Base-by-base conservation (phyloP, 208 protist species). In the Trypanosoma mega region DNA sequence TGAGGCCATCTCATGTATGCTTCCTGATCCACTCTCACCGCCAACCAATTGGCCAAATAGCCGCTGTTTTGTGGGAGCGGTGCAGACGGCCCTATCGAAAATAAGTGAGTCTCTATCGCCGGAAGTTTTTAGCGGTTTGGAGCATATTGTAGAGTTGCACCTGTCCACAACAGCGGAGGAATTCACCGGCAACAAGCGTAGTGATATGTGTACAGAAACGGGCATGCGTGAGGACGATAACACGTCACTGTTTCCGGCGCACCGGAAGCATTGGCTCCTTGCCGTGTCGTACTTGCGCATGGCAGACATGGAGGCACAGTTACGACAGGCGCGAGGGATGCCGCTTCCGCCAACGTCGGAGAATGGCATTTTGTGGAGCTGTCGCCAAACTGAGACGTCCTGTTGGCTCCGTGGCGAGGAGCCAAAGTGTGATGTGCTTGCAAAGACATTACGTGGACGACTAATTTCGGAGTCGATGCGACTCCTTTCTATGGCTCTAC, bases 181-280 rank as follows among this genome's bases (percentile, higher is more conserved):
- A n/a, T n/a, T n/a, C n/a, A n/a, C n/a, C n/a, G n/a, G n/a, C n/a
- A n/a, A n/a, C n/a, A n/a, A n/a, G n/a, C n/a, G n/a, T n/a, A n/a
- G n/a, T n/a, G n/a, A n/a, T n/a, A n/a, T n/a, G n/a, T n/a, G n/a
- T n/a, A 50, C 45, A 50, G 26, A 30, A 50, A 6, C 6, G 7
- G 14, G 6, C 11, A 50, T 50, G 45, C 11, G 9, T n/a, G 14
- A 6, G 8, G 45, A 50, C 6, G 8, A 6, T n/a, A 0, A 36
- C 26, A 20, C 16, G 3, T 21, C 20, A 37, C 2, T 27, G 21
- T 7, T 51, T 20, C 21, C 68, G 23, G 12, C 52, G 30, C 77
- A 79, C 46, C 77, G 77, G 49, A 55, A 43, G 4, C 68, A 71
- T 39, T 83, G 77, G 77, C 47, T 83, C 11, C 65, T 83, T 7